A percentile compares a stretch with the other conserved stretches of the same genome.
phyloP scores from a whole-genome alignment of 768 basidiomycete species.

The Crucibulum laeve region DNA sequence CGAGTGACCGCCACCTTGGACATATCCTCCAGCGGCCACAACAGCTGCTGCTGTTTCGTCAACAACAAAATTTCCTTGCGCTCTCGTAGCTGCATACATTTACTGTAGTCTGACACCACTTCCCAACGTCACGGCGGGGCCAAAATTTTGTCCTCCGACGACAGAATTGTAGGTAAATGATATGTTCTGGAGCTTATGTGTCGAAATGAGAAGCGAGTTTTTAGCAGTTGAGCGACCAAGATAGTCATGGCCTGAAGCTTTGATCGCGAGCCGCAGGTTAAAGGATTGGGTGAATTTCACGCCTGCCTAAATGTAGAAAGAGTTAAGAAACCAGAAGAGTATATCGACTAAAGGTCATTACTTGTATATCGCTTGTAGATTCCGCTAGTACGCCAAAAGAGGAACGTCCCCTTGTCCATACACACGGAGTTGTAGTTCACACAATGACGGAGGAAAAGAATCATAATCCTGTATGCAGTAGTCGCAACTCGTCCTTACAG shows the following conservation, averaged over 20 bases:
- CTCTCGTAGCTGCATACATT: slow-evolving; percentile 17
- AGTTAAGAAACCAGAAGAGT: not conserved
- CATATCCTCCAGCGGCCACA: slow-evolving; percentile 19
- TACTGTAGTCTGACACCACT: slow-evolving; percentile 16
- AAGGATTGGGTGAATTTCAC: slow-evolving; percentile 1
- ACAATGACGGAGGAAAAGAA: slow-evolving; percentile 19
- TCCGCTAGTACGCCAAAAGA: slow-evolving; percentile 23
- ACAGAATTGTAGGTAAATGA: slow-evolving; percentile 10
- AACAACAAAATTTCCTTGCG: slow-evolving; percentile 16
- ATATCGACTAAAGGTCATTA: not conserved
- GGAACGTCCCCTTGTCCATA: slow-evolving; percentile 28
- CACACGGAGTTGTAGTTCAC: slow-evolving; percentile 13
- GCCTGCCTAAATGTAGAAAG: not conserved
- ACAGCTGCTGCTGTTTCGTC: slow-evolving; percentile 18
- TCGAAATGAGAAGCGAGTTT: slow-evolving; percentile 23
- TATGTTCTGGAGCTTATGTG: slow-evolving; percentile 17
- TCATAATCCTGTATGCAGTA: slow-evolving; percentile 16
- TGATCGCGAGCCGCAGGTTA: slow-evolving; percentile 8
- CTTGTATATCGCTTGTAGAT: slow-evolving; percentile 23
- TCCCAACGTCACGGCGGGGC: slow-evolving; percentile 14
- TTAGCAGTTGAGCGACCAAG: slow-evolving; percentile 30
- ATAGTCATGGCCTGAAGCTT: slow-evolving; percentile 25
- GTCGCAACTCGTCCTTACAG: not conserved
- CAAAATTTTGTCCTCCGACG: not conserved
- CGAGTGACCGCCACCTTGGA: slow-evolving; percentile 26